phyloP scores from a whole-genome alignment of 2,329 filamentous ascomycete species.

The Fusarium sp. region DNA sequence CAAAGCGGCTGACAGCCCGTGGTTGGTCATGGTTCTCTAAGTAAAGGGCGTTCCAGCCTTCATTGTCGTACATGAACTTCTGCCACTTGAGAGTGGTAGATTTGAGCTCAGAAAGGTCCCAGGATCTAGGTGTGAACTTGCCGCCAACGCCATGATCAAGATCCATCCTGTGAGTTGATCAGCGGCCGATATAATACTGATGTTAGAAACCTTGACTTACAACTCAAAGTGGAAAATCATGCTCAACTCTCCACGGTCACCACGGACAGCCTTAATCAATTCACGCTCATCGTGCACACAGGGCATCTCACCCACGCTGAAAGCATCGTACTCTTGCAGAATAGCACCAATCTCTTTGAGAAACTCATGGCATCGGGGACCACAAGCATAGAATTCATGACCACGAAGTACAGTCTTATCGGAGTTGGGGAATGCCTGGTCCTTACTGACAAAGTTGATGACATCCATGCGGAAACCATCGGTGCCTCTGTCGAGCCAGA shows the following conservation, averaged over 20 bases:
- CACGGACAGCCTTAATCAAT: constrained; percentile 59
- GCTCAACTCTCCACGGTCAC: constrained; percentile 66
- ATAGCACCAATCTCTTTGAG: constrained; percentile 55
- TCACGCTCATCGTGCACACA: constrained; percentile 53
- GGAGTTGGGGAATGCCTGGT: constrained; percentile 62
- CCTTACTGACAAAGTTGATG: constrained; percentile 73
- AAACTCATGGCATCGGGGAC: constrained; percentile 57
- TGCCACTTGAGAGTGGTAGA: constrained; percentile 65
- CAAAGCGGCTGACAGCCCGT: constrained; percentile 65
- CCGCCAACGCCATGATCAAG: constrained; percentile 56
- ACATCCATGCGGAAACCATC: constrained; percentile 74
- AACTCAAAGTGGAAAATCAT: constrained; percentile 80
- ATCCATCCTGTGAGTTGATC: constrained; percentile 50
- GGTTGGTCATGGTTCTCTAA: constrained; percentile 73
- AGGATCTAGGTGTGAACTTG: constrained; percentile 54
- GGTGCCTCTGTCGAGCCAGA: constrained; percentile 75
- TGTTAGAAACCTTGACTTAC: constrained; percentile 43
- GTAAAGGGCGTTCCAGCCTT: constrained; percentile 72
- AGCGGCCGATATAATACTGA: not conserved
- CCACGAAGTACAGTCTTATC: constrained; percentile 44
- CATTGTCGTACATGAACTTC: constrained; percentile 64
- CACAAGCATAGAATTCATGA: constrained; percentile 61
- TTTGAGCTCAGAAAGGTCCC: constrained; percentile 61
- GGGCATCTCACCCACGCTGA: constrained; percentile 62
- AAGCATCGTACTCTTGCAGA: constrained; percentile 56